phyloP scores from a whole-genome alignment of 345 rosid genomes.

The Euclidium syriacum region DNA sequence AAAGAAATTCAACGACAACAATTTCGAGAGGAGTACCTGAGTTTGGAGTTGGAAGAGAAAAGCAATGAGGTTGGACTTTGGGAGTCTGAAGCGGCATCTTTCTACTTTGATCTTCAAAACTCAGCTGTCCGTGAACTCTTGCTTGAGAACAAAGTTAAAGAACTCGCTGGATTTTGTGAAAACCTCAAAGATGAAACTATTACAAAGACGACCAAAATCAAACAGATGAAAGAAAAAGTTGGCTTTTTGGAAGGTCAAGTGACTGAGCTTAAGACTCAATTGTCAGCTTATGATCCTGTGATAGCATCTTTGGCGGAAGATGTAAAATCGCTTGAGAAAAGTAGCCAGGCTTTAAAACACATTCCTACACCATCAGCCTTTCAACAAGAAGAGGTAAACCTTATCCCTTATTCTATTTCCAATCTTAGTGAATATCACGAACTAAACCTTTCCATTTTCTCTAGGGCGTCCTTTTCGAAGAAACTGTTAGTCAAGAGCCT shows the following conservation, averaged over 20 bases:
- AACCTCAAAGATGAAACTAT: slow-evolving; percentile 46
- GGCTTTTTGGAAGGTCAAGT: slow-evolving; percentile 54
- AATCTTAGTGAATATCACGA: not conserved
- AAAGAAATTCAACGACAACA: slow-evolving; percentile 49
- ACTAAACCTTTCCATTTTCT: not conserved
- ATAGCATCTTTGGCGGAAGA: slow-evolving; percentile 50
- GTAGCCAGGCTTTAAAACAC: slow-evolving; percentile 32
- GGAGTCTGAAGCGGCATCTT: slow-evolving; percentile 87
- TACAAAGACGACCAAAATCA: slow-evolving; percentile 39
- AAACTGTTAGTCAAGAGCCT: slow-evolving; percentile 24
- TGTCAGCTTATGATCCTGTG: slow-evolving; percentile 55
- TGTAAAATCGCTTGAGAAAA: slow-evolving; percentile 52
- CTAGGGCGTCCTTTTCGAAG: slow-evolving; percentile 25
- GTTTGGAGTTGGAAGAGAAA: slow-evolving; percentile 72
- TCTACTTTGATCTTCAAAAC: slow-evolving; percentile 79
- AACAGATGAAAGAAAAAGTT: slow-evolving; percentile 60
- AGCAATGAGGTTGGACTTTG: slow-evolving; percentile 75
- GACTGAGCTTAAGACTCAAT: slow-evolving; percentile 47
- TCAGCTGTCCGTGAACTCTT: slow-evolving; percentile 66
- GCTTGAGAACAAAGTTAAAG: slow-evolving; percentile 55
- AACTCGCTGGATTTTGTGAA: slow-evolving; percentile 47
- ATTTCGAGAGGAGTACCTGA: slow-evolving; percentile 59
- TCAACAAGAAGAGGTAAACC: slow-evolving; percentile 32
- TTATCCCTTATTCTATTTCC: slow-evolving; percentile 1
- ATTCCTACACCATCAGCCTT: not conserved